Conservation (phyloP, 139 green algal species). For the Chloropicon primus region DNA sequence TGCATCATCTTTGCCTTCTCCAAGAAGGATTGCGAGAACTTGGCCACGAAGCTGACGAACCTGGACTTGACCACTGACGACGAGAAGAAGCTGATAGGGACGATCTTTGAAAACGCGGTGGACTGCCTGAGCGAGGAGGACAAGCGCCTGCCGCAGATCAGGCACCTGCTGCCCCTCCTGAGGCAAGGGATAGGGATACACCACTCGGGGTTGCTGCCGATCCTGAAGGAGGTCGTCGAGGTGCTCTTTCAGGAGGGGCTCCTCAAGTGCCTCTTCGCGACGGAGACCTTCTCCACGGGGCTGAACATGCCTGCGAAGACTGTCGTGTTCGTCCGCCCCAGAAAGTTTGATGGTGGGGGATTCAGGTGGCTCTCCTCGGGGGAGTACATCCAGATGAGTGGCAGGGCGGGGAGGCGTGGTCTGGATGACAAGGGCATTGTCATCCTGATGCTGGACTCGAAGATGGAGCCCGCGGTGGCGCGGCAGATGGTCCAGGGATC, state of each 20-base stretch:
- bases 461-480: constrained; percentile 58
- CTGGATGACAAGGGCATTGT: constrained; percentile 61
- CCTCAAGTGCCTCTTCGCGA: constrained; percentile 70
- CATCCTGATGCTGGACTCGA: constrained; percentile 70
- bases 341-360: constrained; percentile 62
- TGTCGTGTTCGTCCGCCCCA: constrained; percentile 34
- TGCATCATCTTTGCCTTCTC: constrained; percentile 92
- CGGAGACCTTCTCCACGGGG: constrained; percentile 95
- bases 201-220: constrained; percentile 85
- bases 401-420: constrained; percentile 55
- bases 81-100: constrained; percentile 43
- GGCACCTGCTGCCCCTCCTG: constrained; percentile 67
- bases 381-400: constrained; percentile 51
- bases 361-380: constrained; percentile 41
- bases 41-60: constrained; percentile 24
- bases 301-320: constrained; percentile 96
- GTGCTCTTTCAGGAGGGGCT: constrained; percentile 87
- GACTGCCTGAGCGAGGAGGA: constrained; percentile 64
- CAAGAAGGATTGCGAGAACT: constrained; percentile 51
- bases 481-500: constrained; percentile 65
- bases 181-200: constrained; percentile 78
- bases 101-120: constrained; percentile 64
- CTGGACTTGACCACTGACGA: constrained; percentile 49
- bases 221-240: constrained; percentile 95
- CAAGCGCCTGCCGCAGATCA: constrained; percentile 45